Percentiles rank a stretch among this genome's conserved stretches.
These are phyloP conservation scores for Alternaria gansuensis DNA, from an alignment of 2,329 filamentous ascomycete genomes.

Conservation along the genomic window DNA sequence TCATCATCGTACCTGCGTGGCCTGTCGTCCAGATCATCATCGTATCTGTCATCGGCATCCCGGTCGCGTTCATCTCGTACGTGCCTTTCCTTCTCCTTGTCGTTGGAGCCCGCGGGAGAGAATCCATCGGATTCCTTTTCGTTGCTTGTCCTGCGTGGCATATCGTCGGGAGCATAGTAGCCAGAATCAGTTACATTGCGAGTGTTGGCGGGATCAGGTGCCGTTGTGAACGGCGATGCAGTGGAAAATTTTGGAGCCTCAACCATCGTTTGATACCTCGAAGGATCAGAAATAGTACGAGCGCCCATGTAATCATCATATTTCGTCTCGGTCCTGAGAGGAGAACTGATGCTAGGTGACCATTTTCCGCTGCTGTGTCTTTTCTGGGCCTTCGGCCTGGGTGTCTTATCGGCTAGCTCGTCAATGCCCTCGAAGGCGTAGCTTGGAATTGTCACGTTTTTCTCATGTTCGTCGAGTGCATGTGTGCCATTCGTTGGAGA, in stretches of 20 bases:
- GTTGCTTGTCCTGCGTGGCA: constrained; percentile 21
- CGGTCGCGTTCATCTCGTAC: constrained; percentile 25
- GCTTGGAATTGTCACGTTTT: constrained; percentile 40
- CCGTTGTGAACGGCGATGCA: constrained; percentile 25
- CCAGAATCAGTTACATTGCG: constrained; percentile 44
- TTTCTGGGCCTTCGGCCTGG: constrained; percentile 60
- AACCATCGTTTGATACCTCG: constrained; percentile 25
- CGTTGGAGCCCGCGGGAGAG: constrained; percentile 47
- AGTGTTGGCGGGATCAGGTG: constrained; percentile 26
- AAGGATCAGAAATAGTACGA: constrained; percentile 10
- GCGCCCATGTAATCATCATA: constrained; percentile 56
- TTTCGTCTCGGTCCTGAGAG: constrained; percentile 56
- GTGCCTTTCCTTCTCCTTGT: constrained; percentile 38
- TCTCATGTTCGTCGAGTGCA: constrained; percentile 25
- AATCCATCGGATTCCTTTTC: constrained; percentile 50
- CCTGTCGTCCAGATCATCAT: constrained; percentile 25
- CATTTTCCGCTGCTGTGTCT: constrained; percentile 54
- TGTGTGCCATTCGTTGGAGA: constrained; percentile 34
- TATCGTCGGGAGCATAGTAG: constrained; percentile 47
- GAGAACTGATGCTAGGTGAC: constrained; percentile 55
- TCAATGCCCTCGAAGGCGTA: constrained; percentile 49
- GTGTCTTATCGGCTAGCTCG: constrained; percentile 51
- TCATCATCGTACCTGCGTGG: constrained; percentile 22
- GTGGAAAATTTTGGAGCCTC: constrained; percentile 32
- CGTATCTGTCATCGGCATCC: constrained; percentile 23